Conservation (phyloP, 192 early-diverging fungal species). For the Spizellomyces sp. region DNA sequence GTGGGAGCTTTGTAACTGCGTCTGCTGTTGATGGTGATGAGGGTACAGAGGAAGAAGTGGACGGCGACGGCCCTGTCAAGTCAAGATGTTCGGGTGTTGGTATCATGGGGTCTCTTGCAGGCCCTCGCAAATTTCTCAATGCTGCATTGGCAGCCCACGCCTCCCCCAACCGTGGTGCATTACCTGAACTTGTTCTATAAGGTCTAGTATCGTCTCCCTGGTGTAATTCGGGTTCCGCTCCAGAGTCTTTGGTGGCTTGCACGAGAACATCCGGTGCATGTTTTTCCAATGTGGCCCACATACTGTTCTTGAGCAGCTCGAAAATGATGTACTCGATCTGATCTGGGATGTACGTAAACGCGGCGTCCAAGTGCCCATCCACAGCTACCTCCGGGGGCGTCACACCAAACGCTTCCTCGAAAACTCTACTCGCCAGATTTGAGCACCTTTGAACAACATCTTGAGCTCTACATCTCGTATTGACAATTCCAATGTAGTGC, state of each 20-base stretch:
- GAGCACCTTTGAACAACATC: slow-evolving; percentile 53
- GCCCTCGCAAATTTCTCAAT: background rate
- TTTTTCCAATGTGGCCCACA: slow-evolving; percentile 68
- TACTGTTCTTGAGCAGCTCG: slow-evolving; percentile 87
- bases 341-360: slow-evolving; percentile 92
- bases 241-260: background rate
- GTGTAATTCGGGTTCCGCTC: background rate
- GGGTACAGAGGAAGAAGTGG: background rate
- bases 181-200: background rate
- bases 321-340: slow-evolving; percentile 94
- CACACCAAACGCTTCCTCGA: slow-evolving; percentile 49
- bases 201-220: background rate
- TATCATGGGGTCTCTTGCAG: slow-evolving; percentile 4
- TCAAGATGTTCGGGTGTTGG: slow-evolving; percentile 5
- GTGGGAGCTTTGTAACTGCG: slow-evolving; percentile 56
- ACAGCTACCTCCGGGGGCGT: slow-evolving; percentile 73
- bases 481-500: slow-evolving; percentile 70
- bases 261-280: slow-evolving; percentile 35
- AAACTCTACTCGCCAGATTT: slow-evolving; percentile 38
- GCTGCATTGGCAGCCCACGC: slow-evolving; percentile 25
- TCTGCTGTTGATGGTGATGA: slow-evolving; percentile 10
- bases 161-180: slow-evolving; percentile 15
- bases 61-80: slow-evolving; percentile 13
- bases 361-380: slow-evolving; percentile 71
- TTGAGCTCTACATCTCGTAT: slow-evolving; percentile 62